Evolutionary conservation across 768 basidiomycete species (phyloP), one percentile per base, ranked within the genome.

Genomic region (Chalciporus piperatus): DNA sequence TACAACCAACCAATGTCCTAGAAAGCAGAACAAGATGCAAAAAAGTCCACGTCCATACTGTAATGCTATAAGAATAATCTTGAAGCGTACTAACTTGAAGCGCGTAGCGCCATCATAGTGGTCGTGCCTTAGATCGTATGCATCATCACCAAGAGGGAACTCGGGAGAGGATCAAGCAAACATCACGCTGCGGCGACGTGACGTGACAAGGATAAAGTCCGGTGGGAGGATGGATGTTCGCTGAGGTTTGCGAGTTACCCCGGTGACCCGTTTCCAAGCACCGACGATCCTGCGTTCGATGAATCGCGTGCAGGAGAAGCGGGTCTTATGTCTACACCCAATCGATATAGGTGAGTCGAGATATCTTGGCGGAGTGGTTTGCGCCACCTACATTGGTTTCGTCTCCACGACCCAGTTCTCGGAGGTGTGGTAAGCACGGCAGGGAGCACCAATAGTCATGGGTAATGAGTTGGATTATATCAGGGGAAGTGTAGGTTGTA

Each of bases 241-340:
- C 22, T 77, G 74, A 30, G 70, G 71, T 47, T 74, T 81, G 55
- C 79, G 80, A 28, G 79, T 74, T 27, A 72, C 69, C 20, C 74
- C 70, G 22, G 83, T 84, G 60, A 86, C 66, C 35, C 74, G 68
- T 61, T 87, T 87, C 85, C 85, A 87, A 10, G 76, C 72, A 39
- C 73, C 70, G 47, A 86, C 66, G 53, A 85, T 68, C 63, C 78
- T 80, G 49, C 85, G 83, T 59, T 82, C 77, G 51, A 87, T 65
- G 59, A 66, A 68, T 54, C 80, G 82, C 12, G 74, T 66, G 56
- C 67, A 69, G 4, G 79, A 71, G 9, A 45, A 33, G 48, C 58
- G 60, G 3, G 67, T 49, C 38, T 58, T 66, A 32, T 48, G 53
- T 38, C 68, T 68, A 44, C 41, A 20, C 13, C 14, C 3, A 12